phyloP scores from a whole-genome alignment of 805 yeast species.

The Saccharomyces paradoxus region DNA sequence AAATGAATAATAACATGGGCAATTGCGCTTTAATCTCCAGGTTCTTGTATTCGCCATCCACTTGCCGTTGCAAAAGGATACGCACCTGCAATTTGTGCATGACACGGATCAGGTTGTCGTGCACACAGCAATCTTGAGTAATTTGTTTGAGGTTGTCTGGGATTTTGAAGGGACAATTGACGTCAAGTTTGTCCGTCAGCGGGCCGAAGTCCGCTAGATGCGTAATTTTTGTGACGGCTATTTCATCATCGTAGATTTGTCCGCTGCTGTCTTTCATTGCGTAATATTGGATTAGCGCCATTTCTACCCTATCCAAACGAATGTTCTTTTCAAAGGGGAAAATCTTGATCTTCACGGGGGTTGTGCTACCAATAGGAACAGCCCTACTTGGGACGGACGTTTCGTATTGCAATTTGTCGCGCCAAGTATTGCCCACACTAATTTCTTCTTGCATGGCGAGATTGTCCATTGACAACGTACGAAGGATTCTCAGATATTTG shows the following conservation, averaged over 20 bases:
- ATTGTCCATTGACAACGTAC: slow-evolving; percentile 77
- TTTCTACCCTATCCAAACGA: slow-evolving; percentile 55
- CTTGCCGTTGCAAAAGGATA: slow-evolving; percentile 42
- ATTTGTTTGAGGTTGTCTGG: slow-evolving; percentile 65
- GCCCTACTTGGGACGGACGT: slow-evolving; percentile 81
- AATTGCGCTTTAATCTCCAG: slow-evolving; percentile 82
- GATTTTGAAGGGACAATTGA: slow-evolving; percentile 48
- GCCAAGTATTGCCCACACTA: slow-evolving; percentile 88
- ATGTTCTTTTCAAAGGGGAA: slow-evolving; percentile 78
- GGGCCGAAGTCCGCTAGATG: slow-evolving; percentile 37
- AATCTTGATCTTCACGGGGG: slow-evolving; percentile 60
- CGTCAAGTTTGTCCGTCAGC: slow-evolving; percentile 51
- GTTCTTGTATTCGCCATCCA: slow-evolving; percentile 67
- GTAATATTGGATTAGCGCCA: slow-evolving; percentile 59
- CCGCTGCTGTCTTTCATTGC: slow-evolving; percentile 49
- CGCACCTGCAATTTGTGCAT: slow-evolving; percentile 75
- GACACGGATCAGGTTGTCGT: slow-evolving; percentile 55
- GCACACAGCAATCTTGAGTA: slow-evolving; percentile 77
- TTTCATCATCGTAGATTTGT: slow-evolving; percentile 52
- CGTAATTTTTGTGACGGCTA: slow-evolving; percentile 43
- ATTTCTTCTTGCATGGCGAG: slow-evolving; percentile 59
- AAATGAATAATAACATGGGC: slow-evolving; percentile 63
- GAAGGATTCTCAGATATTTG: slow-evolving; percentile 64
- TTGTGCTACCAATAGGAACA: slow-evolving; percentile 71
- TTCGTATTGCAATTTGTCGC: slow-evolving; percentile 77